These are phyloP conservation scores for Talaromyces ruber DNA, from an alignment of 495 filamentous ascomycete genomes.

Conservation along the genomic window DNA sequence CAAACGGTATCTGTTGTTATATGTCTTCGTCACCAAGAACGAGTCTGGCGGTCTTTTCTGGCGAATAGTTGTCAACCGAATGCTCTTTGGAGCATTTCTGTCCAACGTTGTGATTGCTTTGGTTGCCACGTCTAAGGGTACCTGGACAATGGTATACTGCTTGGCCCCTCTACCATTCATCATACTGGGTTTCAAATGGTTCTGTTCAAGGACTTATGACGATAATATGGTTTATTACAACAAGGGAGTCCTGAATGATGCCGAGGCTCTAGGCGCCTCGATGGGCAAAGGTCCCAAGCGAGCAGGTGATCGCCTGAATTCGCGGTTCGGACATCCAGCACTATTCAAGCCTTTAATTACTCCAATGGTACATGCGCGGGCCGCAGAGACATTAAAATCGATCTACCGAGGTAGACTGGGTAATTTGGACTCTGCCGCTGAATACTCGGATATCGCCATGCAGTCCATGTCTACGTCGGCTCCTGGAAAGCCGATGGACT, in stretches of 20 bases:
- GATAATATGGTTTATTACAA: conserved; percentile 68
- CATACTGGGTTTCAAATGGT: conserved; percentile 78
- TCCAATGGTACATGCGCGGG: conserved; percentile 92
- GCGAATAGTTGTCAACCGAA: conserved; percentile 82
- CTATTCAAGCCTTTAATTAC: conserved; percentile 83
- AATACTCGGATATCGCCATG: conserved; percentile 68
- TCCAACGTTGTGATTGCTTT: conserved; percentile 73
- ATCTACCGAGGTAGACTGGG: conserved; percentile 76
- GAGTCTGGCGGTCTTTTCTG: conserved; percentile 94
- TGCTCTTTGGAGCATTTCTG: conserved; percentile 75
- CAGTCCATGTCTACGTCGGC: conserved; percentile 69
- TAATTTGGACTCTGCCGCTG: conserved; percentile 49
- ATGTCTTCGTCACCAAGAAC: conserved; percentile 92
- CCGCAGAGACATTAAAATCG: conserved; percentile 68
- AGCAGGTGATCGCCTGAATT: conserved; percentile 61
- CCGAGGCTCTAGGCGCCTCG: conserved; percentile 39
- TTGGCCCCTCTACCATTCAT: conserved; percentile 74
- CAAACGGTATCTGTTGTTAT: conserved; percentile 92
- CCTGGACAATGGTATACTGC: conserved; percentile 51
- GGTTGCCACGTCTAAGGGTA: conserved; percentile 52
- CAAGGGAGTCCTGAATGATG: conserved; percentile 47
- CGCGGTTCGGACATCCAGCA: conserved; percentile 84
- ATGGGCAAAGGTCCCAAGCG: conserved; percentile 37
- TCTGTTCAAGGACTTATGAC: conserved; percentile 72
- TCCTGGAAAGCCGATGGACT: conserved; percentile 57